Base-by-base conservation (phyloP, 495 filamentous ascomycete genomes). In the Penicillium parvum region DNA sequence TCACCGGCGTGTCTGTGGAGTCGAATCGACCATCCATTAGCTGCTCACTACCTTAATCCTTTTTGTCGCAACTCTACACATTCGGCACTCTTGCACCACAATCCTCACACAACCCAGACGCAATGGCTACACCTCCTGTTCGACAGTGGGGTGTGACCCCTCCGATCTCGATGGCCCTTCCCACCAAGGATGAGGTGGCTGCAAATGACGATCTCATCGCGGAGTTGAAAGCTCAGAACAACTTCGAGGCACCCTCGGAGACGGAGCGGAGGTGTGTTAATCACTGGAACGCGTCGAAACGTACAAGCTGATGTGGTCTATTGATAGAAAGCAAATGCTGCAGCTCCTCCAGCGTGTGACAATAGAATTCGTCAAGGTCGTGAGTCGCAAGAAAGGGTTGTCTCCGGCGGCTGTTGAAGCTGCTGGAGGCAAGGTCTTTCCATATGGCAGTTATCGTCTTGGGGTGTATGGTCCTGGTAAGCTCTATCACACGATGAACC, bases 371-470 rank as follows among this genome's bases (percentile, higher is more conserved):
- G 86, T 98, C 29, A 82, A 79, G 60, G 68, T 76, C 47, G 89
- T 94, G 33, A 65, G 88, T 71, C 66, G 77, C 62, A 85, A 79
- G 64, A 84, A 86, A 58, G 84, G 88, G 5, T 69, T 90, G 17
- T 82, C 90, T 15, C 76, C 84, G 14, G 79, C 82, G 16, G 74
- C 88, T 11, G 77, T 94, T 18, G 85, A 90, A 29, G 78, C 82
- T 43, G 82, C 88, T 1, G 88, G 89, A 30, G 94, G 90, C 26
- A 88, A 90, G 66, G 82, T 98, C 28, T 95, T 91, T 60, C 90
- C 94, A 0, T 98, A 86, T 64, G 92, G 92, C 38, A 97, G 94
- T 66, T 98, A 87, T 63, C 79, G 88, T 19, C 69, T 98, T 7
- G 94, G 94, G 29, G 92, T 95, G 30, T 96, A 90, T 69, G 90